These are phyloP conservation scores for Metarhizium humberi DNA, from an alignment of 2,329 filamentous ascomycete genomes.

Conservation along the genomic window DNA sequence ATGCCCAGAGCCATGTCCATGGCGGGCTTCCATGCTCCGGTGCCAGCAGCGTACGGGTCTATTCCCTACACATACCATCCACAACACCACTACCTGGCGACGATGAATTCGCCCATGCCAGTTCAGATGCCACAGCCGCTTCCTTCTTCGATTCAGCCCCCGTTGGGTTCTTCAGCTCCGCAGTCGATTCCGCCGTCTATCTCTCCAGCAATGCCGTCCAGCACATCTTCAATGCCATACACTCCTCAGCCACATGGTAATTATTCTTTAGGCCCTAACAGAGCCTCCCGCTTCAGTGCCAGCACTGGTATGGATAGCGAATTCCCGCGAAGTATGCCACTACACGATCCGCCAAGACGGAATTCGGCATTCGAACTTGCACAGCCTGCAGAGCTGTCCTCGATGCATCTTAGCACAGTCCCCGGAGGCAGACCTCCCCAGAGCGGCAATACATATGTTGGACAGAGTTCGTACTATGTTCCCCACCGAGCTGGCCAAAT, in stretches of 20 bases:
- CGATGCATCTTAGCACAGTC: conserved; percentile 6
- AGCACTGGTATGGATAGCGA: conserved; percentile 11
- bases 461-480: conserved; percentile 11
- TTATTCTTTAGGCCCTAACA: conserved; percentile 12
- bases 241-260: conserved; percentile 8
- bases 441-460: conserved; percentile 1
- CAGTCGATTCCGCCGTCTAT: conserved; percentile 9
- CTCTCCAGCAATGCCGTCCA: conserved; percentile 7
- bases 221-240: conserved; percentile 1
- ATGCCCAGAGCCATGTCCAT: conserved; percentile 18
- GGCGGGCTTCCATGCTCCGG: conserved; percentile 11
- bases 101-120: conserved; percentile 5
- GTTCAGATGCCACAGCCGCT: conserved; percentile 4
- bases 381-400: conserved; percentile 9
- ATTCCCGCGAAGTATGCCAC: conserved; percentile 16
- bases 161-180: conserved; percentile 6
- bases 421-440: conserved; percentile 8
- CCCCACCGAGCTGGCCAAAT: conserved; percentile 8
- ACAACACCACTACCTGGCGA: conserved; percentile 2
- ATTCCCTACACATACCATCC: conserved; percentile 1
- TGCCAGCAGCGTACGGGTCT: conserved; percentile 7
- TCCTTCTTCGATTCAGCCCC: not conserved
- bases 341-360: conserved; percentile 10
- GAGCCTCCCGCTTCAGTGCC: conserved; percentile 9
- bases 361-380: conserved; percentile 12